phyloP scores from a whole-genome alignment of 768 basidiomycete genomes.

The Trametes coccinea region DNA sequence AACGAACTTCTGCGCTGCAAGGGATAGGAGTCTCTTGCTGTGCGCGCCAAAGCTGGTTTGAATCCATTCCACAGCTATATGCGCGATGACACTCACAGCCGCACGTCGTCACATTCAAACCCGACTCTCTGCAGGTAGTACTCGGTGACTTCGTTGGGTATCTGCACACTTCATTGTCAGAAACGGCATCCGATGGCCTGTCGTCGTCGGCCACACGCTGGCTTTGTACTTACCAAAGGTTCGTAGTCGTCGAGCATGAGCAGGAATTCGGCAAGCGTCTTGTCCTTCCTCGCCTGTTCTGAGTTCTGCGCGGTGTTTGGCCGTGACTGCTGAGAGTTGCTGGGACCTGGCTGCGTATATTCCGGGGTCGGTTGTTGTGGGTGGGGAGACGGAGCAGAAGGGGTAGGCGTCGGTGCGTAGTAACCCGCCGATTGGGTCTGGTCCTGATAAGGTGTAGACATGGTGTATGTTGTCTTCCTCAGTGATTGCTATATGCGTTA shows the following conservation, averaged over 20 bases:
- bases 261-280: constrained; percentile 90
- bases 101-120: constrained; percentile 92
- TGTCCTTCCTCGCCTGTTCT: constrained; percentile 84
- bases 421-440: constrained; percentile 11
- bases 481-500: too few relatives aligned
- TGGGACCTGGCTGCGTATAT: constrained; percentile 25
- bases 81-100: constrained; percentile 60
- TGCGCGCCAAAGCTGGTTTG: background rate
- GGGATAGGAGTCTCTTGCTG: constrained; percentile 91
- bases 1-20: constrained; percentile 97
- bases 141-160: constrained; percentile 96
- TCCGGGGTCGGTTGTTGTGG: constrained; percentile 21
- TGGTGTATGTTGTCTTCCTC: background rate
- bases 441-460: constrained; percentile 24
- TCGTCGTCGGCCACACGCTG: background rate
- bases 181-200: background rate
- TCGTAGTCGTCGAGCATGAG: constrained; percentile 97
- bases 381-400: constrained; percentile 20
- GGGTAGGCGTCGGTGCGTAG: constrained; percentile 20
- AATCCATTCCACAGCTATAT: background rate
- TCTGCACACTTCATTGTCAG: constrained; percentile 46
- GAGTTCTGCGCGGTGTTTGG: constrained; percentile 66
- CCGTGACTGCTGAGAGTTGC: constrained; percentile 26
- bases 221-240: constrained; percentile 67
- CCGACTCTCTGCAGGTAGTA: constrained; percentile 96